Conservation (phyloP, 345 rosid species). For the Lenwebbia sp. region DNA sequence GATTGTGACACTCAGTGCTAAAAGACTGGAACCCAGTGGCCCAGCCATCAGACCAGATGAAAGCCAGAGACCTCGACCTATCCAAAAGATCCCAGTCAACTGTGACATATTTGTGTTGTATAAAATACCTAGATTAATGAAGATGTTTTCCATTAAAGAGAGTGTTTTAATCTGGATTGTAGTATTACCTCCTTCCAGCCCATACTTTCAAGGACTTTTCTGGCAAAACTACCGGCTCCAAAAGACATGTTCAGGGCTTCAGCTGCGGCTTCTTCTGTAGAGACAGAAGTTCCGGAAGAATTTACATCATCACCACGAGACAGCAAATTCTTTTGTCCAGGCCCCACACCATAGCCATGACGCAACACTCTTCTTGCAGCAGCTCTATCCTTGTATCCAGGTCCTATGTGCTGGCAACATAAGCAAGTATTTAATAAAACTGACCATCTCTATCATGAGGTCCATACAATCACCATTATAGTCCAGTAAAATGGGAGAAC, state of each 20-base stretch:
- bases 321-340: slow-evolving; percentile 55
- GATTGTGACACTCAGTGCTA: neutral
- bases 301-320: slow-evolving; percentile 9
- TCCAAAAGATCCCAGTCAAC: neutral
- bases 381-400: slow-evolving; percentile 75
- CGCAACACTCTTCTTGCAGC: slow-evolving; percentile 82
- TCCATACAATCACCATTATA: neutral
- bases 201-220: slow-evolving; percentile 72
- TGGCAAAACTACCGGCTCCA: slow-evolving; percentile 75
- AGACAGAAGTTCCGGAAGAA: slow-evolving; percentile 9
- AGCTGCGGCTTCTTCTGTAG: slow-evolving; percentile 48
- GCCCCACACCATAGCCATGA: slow-evolving; percentile 74
- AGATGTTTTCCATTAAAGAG: neutral
- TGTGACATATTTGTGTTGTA: neutral
- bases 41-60: neutral
- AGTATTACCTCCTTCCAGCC: slow-evolving; percentile 78
- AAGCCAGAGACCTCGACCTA: neutral
- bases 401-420: slow-evolving; percentile 26
- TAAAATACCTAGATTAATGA: neutral
- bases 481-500: neutral
- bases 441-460: neutral
- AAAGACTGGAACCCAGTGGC: neutral
- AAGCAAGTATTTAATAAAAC: neutral
- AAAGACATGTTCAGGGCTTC: slow-evolving; percentile 60
- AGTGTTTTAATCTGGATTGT: neutral